Evolutionary conservation across 208 protist species (phyloP).

Genomic region (Acanthamoeba lenticulata): DNA sequence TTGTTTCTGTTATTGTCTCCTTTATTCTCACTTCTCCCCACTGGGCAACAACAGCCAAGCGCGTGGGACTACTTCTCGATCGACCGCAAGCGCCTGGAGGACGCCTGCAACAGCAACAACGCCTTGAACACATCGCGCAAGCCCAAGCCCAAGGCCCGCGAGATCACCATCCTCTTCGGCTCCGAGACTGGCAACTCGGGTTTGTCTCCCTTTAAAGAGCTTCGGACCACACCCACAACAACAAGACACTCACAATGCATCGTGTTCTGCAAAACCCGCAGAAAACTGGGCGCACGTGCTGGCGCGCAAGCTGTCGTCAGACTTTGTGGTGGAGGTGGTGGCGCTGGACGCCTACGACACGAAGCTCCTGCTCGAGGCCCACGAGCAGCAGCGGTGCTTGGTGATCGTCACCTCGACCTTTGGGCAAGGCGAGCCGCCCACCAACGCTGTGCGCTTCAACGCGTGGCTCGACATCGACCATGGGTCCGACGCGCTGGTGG

Average conservation of each 20-base stretch:
- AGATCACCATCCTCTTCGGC: neutral
- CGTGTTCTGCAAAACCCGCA: no score
- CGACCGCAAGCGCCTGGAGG: neutral
- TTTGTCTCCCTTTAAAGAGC: neutral
- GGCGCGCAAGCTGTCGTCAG: neutral
- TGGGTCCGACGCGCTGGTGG: neutral
- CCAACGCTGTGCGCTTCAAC: constrained; percentile 34
- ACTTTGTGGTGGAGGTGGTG: neutral
- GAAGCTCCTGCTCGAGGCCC: neutral
- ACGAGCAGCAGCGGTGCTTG: neutral
- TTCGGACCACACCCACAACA: neutral
- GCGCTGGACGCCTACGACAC: neutral
- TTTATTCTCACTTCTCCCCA: neutral
- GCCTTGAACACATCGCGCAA: neutral
- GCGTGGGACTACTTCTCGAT: constrained; percentile 10
- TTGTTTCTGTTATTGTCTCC: neutral
- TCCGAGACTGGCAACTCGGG: neutral
- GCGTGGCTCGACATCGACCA: neutral
- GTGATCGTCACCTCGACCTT: constrained; percentile 33
- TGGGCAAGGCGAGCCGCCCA: constrained; percentile 24
- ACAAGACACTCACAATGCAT: no score
- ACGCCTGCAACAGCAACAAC: neutral
- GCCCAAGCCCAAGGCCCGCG: neutral
- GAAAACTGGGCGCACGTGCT: neutral
- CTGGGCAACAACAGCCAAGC: neutral